Evolutionary conservation across 1,139 yeast genomes (phyloP), one percentile per base, ranked within the genome.

Genomic region (Scheffersomyces stambukii): DNA sequence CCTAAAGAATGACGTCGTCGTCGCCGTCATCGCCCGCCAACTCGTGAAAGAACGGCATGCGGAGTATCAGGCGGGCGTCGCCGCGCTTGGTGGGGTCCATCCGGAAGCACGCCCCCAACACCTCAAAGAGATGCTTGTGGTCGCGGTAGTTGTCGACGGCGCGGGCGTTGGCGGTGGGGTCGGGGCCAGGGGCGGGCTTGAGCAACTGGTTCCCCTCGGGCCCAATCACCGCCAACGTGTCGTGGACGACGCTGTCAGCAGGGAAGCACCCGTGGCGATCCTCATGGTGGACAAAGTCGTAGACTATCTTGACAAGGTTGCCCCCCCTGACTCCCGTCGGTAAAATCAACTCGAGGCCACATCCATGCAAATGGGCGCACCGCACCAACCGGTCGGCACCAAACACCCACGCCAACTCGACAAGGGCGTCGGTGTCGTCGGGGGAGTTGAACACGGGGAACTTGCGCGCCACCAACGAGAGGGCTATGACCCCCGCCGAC

Each of bases 381-480:
- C 75, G 74, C 39, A 76, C 77, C 69, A 91, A 69, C 41, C 72
- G 75, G n/a, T 72, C 75, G 30, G 73, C 56, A 1, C 98, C 98
- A 58, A 85, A 89, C 3, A 93, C 66, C n/a, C 80, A 64, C 0
- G 95, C 78, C 25, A 89, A 63, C 52, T 91, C 99, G 21, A 88
- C 69, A 29, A 91, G 55, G 0, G 98, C 96, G 49, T 91, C 97
- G 2, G 81, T 76, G 50, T 91, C 98, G 56, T 91, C 97, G 2
- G 84, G 77, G 3, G 96, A 85, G 47, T 81, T 84, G 60, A 88
- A 85, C 41, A 89, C 75, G 2, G 96, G 96, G 52, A 86, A 86
- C 40, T 91, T 68, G 37, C 89, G 60, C 1, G 83, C 53, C 20
- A 88, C 52, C 31, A 88, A 63, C 25, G 94, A 81, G 35, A 88